A percentile compares a stretch with the other conserved stretches of the same genome.
phyloP scores from a whole-genome alignment of 2,329 filamentous ascomycete species.

The Herpotrichia juniperi region DNA sequence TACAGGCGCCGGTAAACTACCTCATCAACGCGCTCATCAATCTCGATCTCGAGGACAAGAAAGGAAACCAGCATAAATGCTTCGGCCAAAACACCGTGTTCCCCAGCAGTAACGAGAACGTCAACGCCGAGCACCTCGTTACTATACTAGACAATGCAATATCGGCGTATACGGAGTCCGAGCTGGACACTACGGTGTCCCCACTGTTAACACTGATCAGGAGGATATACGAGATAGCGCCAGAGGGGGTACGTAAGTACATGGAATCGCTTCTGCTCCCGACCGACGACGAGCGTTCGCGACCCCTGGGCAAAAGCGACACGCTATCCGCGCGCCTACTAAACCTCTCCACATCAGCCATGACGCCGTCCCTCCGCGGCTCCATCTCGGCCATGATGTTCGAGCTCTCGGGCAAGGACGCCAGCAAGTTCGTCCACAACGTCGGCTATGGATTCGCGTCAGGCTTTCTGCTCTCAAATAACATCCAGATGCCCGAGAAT shows the following conservation, averaged over 20 bases:
- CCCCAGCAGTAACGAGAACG: constrained; percentile 65
- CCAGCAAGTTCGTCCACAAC: constrained; percentile 81
- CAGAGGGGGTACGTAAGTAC: constrained; percentile 63
- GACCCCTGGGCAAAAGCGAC: constrained; percentile 76
- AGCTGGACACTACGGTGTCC: constrained; percentile 74
- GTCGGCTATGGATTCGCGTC: constrained; percentile 95
- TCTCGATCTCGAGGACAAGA: constrained; percentile 68
- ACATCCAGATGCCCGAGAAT: constrained; percentile 75
- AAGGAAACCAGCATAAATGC: constrained; percentile 45
- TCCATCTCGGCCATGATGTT: constrained; percentile 82
- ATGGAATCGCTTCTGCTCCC: constrained; percentile 77
- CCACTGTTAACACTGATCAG: constrained; percentile 78
- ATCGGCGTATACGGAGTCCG: constrained; percentile 65
- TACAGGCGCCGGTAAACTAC: constrained; percentile 73
- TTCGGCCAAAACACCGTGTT: constrained; percentile 65
- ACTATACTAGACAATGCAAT: constrained; percentile 72
- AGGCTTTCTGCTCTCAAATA: constrained; percentile 85
- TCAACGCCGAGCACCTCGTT: constrained; percentile 69
- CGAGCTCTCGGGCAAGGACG: constrained; percentile 81
- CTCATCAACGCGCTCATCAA: constrained; percentile 84
- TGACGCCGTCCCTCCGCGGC: constrained; percentile 73
- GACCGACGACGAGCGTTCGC: constrained; percentile 73
- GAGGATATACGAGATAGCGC: constrained; percentile 72
- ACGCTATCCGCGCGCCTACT: constrained; percentile 79
- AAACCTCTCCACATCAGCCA: constrained; percentile 75